phyloP scores from a whole-genome alignment of 2,329 filamentous ascomycete species.

The Colletotrichum gloeosporioides region DNA sequence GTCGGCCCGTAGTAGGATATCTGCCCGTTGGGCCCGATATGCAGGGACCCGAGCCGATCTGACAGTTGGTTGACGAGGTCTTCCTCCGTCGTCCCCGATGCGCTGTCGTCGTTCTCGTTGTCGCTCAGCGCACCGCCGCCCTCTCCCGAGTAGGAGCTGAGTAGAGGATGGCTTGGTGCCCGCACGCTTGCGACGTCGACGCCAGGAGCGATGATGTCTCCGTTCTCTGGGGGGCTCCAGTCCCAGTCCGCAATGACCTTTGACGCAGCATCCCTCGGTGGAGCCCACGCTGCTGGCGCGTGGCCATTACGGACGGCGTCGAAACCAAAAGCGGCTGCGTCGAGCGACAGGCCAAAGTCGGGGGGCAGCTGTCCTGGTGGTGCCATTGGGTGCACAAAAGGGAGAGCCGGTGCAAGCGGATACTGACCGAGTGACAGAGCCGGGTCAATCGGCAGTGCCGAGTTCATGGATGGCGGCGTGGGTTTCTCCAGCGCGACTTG shows the following conservation, averaged over 20 bases:
- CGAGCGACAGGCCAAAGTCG: not conserved
- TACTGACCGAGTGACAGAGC: not conserved
- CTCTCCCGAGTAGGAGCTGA: not conserved
- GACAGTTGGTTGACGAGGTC: constrained; percentile 30
- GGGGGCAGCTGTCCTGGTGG: not conserved
- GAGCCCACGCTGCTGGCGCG: not conserved
- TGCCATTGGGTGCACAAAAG: not conserved
- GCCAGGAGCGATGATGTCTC: not conserved
- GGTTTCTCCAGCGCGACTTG: not conserved
- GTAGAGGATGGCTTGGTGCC: not conserved
- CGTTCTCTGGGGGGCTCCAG: not conserved
- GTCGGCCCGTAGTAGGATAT: constrained; percentile 31
- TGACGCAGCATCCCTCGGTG: not conserved
- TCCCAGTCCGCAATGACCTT: not conserved
- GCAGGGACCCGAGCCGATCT: constrained; percentile 28
- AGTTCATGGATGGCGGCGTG: not conserved
- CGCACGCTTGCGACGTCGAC: not conserved
- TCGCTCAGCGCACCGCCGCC: constrained; percentile 17
- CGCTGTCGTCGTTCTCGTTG: constrained; percentile 22
- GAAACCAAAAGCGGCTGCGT: not conserved
- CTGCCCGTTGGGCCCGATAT: constrained; percentile 27
- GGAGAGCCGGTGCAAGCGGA: not conserved
- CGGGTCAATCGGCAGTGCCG: not conserved
- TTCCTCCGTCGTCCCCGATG: constrained; percentile 11
- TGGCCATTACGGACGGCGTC: not conserved